Conservation (phyloP, 805 yeast genomes). For the Zygosaccharomyces lentus region DNA sequence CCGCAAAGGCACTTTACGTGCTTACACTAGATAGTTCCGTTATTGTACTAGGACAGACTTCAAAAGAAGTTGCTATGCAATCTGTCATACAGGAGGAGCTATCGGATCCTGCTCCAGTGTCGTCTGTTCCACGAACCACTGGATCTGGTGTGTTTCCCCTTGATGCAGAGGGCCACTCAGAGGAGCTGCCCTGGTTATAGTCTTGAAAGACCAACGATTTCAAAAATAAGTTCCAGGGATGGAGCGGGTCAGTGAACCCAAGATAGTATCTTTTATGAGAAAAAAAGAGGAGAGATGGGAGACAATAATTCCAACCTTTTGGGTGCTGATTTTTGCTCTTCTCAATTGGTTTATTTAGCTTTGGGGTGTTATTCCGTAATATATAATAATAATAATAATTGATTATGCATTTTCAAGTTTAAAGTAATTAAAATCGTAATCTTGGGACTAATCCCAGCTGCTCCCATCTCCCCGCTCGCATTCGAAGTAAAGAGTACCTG, state of each 20-base stretch:
- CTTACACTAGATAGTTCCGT: constrained; percentile 17
- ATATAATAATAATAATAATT: too few relatives aligned
- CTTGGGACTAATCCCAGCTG: too few relatives aligned
- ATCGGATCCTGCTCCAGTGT: not conserved
- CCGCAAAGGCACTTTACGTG: constrained; percentile 9
- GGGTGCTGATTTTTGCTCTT: too few relatives aligned
- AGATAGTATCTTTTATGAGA: not conserved
- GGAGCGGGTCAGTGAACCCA: not conserved
- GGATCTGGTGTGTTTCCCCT: not conserved
- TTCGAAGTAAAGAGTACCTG: too few relatives aligned
- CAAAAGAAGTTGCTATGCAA: not conserved
- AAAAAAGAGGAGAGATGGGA: not conserved
- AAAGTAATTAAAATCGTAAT: too few relatives aligned
- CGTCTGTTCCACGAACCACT: constrained; percentile 3
- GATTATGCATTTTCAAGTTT: too few relatives aligned
- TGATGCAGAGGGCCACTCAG: not conserved
- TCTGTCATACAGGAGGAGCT: not conserved
- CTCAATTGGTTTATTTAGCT: too few relatives aligned
- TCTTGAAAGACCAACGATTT: not conserved
- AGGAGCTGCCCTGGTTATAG: constrained; percentile 2
- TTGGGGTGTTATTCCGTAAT: too few relatives aligned
- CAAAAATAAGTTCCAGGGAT: not conserved
- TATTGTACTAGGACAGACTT: not conserved
- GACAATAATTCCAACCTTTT: too few relatives aligned
- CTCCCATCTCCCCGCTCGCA: too few relatives aligned